Base-by-base conservation (phyloP, 768 basidiomycete genomes). In the Ramaria sp. region DNA sequence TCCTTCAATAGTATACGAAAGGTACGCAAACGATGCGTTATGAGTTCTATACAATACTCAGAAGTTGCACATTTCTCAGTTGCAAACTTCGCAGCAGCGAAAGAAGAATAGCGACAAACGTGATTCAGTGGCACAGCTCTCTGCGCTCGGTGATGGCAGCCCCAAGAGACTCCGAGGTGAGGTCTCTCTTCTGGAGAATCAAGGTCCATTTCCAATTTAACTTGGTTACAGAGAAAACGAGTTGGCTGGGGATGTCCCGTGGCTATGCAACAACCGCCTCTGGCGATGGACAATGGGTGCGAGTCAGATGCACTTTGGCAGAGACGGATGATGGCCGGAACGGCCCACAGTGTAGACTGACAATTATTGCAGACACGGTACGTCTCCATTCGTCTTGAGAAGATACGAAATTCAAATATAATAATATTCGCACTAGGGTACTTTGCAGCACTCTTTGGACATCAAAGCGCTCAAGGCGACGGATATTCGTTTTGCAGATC, bases 401-500 rank as follows among this genome's bases (percentile, higher is more conserved):
- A 50, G 25, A 56, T 27, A 34, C 36, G 9, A 6, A 8, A 24
- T 32, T 10, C 25, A 27, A 30, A 51, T 42, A 8, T 34, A 9
- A 13, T 13, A 3, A 34, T 24, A 50, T 48, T 18, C 42, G 18
- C 34, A 59, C 27, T 66, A 90, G 85, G 83, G 85, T 67, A 77
- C 78, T 24, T 67, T 89, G 37, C 86, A 81, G 63, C 83, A 86
- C 63, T 84, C 84, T 8, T 71, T 88, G 52, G 79, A 81, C 63
- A 71, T 88, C 54, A 83, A 90, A 63, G 70, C 82, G 44, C 72
- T 90, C 47, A 75, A 80, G 57, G 83, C 88, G 61, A 87, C 87
- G 28, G 89, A 92, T 64, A 82, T 94, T 57, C 81, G 86, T n/a
- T 73, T 72, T 34, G 77, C 78, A 27, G 86, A 93, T 63, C 74